Percentiles rank a stretch among this genome's conserved stretches.
Evolutionary conservation across 78 protist species (phyloP).

Genomic region (Monocercomonoides exilis): DNA sequence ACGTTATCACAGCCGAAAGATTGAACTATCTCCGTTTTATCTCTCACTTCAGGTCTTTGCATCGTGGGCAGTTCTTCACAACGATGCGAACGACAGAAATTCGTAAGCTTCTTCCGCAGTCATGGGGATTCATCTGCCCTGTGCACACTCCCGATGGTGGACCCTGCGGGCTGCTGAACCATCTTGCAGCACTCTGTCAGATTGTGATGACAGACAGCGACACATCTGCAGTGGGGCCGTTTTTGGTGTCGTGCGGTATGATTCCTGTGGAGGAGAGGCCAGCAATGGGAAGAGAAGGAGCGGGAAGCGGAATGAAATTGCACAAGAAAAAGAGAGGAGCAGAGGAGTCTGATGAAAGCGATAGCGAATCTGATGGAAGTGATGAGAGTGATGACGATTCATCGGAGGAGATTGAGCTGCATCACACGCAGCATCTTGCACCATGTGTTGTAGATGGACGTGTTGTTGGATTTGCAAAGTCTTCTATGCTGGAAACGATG

Average conservation of each 20-base stretch:
- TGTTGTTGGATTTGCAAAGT: conserved; percentile 36
- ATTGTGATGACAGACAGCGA: background rate
- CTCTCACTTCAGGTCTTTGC: conserved; percentile 74
- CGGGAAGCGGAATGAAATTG: background rate
- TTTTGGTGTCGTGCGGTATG: background rate
- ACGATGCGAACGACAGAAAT: conserved; percentile 80
- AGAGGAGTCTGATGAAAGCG: no score
- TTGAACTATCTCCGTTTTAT: conserved; percentile 79
- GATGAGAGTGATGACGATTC: conserved; percentile 12
- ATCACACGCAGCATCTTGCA: background rate
- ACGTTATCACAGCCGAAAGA: conserved; percentile 82
- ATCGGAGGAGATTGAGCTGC: background rate
- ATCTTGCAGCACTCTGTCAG: conserved; percentile 61
- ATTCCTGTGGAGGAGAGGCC: background rate
- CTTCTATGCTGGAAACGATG: background rate
- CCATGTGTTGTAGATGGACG: background rate
- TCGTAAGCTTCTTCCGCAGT: conserved; percentile 87
- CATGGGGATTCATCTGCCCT: conserved; percentile 97
- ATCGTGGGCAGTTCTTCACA: conserved; percentile 69
- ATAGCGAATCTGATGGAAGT: background rate
- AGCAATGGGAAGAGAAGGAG: background rate
- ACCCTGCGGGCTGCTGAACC: conserved; percentile 96
- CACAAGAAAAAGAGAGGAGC: background rate
- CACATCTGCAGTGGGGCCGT: background rate
- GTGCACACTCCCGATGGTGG: conserved; percentile 99